Evolutionary conservation across 108 stramenopile genomes (phyloP), one percentile per base, ranked within the genome.

Genomic region (Nitzschia sp.): DNA sequence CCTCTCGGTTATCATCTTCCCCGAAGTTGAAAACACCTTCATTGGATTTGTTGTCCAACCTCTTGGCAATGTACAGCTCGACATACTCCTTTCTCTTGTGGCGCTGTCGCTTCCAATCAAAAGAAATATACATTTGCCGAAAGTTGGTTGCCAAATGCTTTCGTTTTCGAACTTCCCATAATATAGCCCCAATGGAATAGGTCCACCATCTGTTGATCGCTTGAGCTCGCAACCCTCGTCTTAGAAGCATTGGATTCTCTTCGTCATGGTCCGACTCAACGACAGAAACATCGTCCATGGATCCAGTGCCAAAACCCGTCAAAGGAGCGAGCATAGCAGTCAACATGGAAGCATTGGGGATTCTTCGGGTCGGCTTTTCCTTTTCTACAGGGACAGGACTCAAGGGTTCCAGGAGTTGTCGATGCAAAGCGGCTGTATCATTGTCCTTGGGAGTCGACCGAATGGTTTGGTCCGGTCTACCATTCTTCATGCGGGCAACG

Each of bases 161-260:
- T 56, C 81, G 66, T 57, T 75, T 63, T 19, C 75, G 73, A n/a
- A 86, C 51, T 58, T 91, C 89, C 64, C 75, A 73, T 12, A 71
- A 34, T 15, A 88, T 73, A 50, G 67, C 82, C 9, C 69, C 58
- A 37, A 69, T 53, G 12, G 77, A 81, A 65, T 88, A 91, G 37
- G 63, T 78, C 89, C 89, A 91, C 89, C 89, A 91, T 26, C 71
- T 69, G 9, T 63, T 53, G 20, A 86, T 63, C 17, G 85, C 83
- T 38, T 56, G 38, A 7, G 67, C 65, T 48, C 82, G 69, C 26
- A 76, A n/a, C 2, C 53, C 54, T 7, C 25, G n/a, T 21, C 41
- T 11, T 6, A 48, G 14, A 17, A 51, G 43, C 15, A 39, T 52
- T 1, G 15, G 11, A 8, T 48, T 6, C 7, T 51, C 25, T 15